Evolutionary conservation across 805 yeast genomes (phyloP), one percentile per base, ranked within the genome.

Genomic region (Schizosaccharomyces lindneri): DNA sequence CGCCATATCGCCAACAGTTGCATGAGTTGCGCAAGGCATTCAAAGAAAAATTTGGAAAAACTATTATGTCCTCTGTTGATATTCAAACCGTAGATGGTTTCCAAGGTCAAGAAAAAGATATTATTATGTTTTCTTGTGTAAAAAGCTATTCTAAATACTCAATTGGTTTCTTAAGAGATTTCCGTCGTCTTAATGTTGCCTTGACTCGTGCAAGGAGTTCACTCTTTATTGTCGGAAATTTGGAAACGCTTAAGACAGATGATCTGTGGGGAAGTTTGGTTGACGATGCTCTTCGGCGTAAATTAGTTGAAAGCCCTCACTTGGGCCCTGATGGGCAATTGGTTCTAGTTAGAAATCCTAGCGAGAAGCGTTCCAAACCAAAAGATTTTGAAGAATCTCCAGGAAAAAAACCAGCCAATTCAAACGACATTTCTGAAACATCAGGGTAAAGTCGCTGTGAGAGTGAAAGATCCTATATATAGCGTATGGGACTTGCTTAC

Each of bases 11-110:
- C 67, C 95, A 87, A 65, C 99, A 93, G 69, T 80, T 87, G 51
- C 67, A 76, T 43, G 73, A 77, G 1, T 68, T 93, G 63, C 79
- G 79, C 65, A 75, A 77, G 21, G 70, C 76, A 1, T 90, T 93
- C 67, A 70, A 73, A 5, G 73, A 74, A 17, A 73, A 74, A 62
- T 84, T 78, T 67, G 97, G 97, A 11, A 73, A 73, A 1, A 68
- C 73, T 3, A 83, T 90, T 43, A 70, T 78, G 21, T 76, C 79
- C 39, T 82, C 79, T 61, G 81, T 94, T 60, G 95, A 86, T 68
- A 88, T 93, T 73, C 88, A 89, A 68, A 87, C 99, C 0, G 88
- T 93, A 64, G 99, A 93, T 76, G 98, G 97, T 0, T 93, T 89
- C 70, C 99, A 88, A 74, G 97, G 95, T 65, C 97, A 93, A 71